Percentiles rank a stretch among this genome's conserved stretches.
Conservation (phyloP, 2,329 filamentous ascomycete species). For the Aspergillus pseudotamarii region DNA sequence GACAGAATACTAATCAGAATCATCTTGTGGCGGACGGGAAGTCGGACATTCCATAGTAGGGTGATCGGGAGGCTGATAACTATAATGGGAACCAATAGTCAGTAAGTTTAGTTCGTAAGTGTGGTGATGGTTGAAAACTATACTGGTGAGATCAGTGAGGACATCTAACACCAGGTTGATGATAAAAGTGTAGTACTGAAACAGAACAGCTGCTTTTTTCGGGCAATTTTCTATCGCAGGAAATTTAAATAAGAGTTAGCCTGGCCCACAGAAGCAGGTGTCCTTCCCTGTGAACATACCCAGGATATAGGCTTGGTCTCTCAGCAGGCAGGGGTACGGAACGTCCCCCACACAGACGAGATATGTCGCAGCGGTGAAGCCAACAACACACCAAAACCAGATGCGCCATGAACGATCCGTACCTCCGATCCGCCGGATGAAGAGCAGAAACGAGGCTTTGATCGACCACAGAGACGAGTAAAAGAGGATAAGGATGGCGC, state of each 20-base stretch:
- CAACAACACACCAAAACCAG: background rate
- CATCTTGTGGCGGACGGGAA: background rate
- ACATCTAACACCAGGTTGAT: background rate
- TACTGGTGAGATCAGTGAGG: background rate
- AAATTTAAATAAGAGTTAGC: background rate
- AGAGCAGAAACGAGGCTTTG: no score
- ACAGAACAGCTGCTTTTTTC: background rate
- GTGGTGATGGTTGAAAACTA: background rate
- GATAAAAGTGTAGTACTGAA: background rate
- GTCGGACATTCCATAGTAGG: background rate
- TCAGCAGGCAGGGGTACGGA: background rate
- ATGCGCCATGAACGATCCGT: background rate
- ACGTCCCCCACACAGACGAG: background rate
- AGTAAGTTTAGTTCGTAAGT: background rate
- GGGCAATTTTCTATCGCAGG: background rate
- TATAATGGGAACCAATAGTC: background rate
- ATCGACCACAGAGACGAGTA: no score
- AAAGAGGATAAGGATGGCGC: no score
- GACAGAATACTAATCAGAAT: background rate
- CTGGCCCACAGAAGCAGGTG: no score
- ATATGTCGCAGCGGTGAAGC: background rate
- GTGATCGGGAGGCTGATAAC: background rate
- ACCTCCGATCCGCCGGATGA: background rate
- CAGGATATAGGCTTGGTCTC: background rate
- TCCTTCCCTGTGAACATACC: background rate